Evolutionary conservation across 495 filamentous ascomycete species (phyloP).

Genomic region (Sordaria brevicollis): DNA sequence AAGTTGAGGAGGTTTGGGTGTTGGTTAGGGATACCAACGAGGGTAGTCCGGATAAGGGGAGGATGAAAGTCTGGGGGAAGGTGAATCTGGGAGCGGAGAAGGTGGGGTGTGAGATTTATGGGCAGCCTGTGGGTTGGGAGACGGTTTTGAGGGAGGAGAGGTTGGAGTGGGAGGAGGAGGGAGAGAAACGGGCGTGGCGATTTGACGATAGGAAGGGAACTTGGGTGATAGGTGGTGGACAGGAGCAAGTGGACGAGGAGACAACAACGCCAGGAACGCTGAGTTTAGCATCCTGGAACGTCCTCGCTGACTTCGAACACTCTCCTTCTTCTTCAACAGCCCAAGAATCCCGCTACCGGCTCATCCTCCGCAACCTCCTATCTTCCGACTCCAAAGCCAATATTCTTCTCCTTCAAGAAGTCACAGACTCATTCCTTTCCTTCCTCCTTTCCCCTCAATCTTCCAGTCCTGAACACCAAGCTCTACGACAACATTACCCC

Average conservation of each 20-base stretch:
- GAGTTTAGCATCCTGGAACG: slow-evolving; percentile 43
- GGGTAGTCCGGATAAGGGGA: slow-evolving; percentile 3
- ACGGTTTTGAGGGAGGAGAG: slow-evolving; percentile 6
- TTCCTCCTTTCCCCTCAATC: slow-evolving; percentile 26
- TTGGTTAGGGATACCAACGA: slow-evolving; percentile 32
- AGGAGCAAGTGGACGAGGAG: not conserved
- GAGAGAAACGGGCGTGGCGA: slow-evolving; percentile 2
- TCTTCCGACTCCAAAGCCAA: slow-evolving; percentile 25
- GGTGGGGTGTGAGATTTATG: not conserved
- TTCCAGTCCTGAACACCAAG: not conserved
- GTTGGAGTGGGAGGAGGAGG: not conserved
- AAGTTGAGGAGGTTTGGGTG: slow-evolving; percentile 30
- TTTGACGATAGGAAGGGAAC: not conserved
- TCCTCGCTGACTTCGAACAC: slow-evolving; percentile 42
- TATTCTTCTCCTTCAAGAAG: slow-evolving; percentile 47
- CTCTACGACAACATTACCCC: slow-evolving; percentile 36
- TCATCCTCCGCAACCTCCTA: slow-evolving; percentile 36
- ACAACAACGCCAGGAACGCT: slow-evolving; percentile 14
- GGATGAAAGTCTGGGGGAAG: slow-evolving; percentile 38
- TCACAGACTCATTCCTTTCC: slow-evolving; percentile 46
- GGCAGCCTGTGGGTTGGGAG: slow-evolving; percentile 2
- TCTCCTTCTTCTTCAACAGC: slow-evolving; percentile 22
- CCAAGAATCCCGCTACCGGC: slow-evolving; percentile 32
- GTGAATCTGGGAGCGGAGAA: slow-evolving; percentile 18
- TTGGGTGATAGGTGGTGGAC: not conserved